phyloP scores from a whole-genome alignment of 2,329 filamentous ascomycete genomes.

The Paramyrothecium sp. region DNA sequence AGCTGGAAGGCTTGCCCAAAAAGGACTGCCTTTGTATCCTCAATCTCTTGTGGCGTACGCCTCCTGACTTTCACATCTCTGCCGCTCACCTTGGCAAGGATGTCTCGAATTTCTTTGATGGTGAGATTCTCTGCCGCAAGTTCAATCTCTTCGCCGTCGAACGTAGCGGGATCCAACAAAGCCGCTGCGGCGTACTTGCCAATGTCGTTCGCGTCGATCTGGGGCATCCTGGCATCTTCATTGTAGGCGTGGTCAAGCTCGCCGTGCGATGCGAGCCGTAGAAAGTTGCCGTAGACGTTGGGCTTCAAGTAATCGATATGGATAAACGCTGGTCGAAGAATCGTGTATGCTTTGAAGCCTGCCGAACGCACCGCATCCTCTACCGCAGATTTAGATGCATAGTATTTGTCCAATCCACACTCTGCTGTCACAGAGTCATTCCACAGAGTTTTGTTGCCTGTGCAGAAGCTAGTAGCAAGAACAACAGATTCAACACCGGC shows the following conservation, averaged over 20 bases:
- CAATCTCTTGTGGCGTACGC: conserved; percentile 7
- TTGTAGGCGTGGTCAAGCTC: conserved; percentile 22
- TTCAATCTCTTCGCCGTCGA: conserved; percentile 27
- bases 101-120: conserved; percentile 25
- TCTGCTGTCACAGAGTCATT: conserved; percentile 12
- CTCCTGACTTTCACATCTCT: conserved; percentile 20
- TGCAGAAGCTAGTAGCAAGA: conserved; percentile 18
- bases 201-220: conserved; percentile 27
- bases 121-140: conserved; percentile 23
- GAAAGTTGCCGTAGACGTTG: conserved; percentile 20
- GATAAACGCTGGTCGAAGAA: conserved; percentile 28
- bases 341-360: conserved; percentile 28
- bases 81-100: conserved; percentile 26
- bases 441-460: conserved; percentile 18
- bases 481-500: conserved; percentile 28
- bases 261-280: conserved; percentile 20
- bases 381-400: conserved; percentile 32
- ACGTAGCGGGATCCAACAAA: conserved; percentile 25
- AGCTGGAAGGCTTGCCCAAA: conserved; percentile 10
- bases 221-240: conserved; percentile 17
- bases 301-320: conserved; percentile 25
- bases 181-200: conserved; percentile 30
- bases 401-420: conserved; percentile 25
- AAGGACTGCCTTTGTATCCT: neutral
- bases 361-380: conserved; percentile 28